phyloP scores from a whole-genome alignment of 768 basidiomycete genomes.

The Hortiboletus campestris region DNA sequence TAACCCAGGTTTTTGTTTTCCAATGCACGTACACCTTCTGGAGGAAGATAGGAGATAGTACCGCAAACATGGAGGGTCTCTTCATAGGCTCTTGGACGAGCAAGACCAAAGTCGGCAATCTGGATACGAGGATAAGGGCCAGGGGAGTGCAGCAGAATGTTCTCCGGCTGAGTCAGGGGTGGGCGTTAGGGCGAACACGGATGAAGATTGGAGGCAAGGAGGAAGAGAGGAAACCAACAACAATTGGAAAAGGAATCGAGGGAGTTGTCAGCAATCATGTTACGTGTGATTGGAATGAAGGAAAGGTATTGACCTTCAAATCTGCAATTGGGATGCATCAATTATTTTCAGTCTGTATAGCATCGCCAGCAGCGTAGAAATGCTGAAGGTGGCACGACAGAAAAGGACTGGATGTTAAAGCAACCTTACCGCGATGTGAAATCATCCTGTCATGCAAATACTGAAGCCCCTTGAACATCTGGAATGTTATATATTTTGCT shows the following conservation, averaged over 20 bases:
- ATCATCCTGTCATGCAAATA: constrained; percentile 72
- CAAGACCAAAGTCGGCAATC: constrained; percentile 86
- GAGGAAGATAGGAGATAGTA: constrained; percentile 84
- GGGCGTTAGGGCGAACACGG: background rate
- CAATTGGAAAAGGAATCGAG: background rate
- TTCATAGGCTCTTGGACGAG: constrained; percentile 74
- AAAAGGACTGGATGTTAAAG: background rate
- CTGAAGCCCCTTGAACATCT: constrained; percentile 65
- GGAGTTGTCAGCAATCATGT: background rate
- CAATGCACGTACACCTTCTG: constrained; percentile 78
- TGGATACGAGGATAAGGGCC: constrained; percentile 83
- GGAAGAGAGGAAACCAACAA: background rate
- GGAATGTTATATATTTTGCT: constrained; percentile 81
- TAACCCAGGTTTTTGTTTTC: constrained; percentile 74
- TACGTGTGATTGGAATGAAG: background rate
- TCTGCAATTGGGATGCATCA: constrained; percentile 38
- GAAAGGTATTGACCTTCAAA: constrained; percentile 49
- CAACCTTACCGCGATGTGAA: constrained; percentile 68
- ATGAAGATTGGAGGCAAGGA: background rate
- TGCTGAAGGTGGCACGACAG: background rate
- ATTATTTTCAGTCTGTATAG: background rate
- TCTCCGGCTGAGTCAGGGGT: constrained; percentile 60
- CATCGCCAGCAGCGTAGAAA: background rate
- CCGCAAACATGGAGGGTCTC: constrained; percentile 85
- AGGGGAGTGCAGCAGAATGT: constrained; percentile 74